Conservation (phyloP, 306 rosid species). For the Gastrolobium bilobum region DNA sequence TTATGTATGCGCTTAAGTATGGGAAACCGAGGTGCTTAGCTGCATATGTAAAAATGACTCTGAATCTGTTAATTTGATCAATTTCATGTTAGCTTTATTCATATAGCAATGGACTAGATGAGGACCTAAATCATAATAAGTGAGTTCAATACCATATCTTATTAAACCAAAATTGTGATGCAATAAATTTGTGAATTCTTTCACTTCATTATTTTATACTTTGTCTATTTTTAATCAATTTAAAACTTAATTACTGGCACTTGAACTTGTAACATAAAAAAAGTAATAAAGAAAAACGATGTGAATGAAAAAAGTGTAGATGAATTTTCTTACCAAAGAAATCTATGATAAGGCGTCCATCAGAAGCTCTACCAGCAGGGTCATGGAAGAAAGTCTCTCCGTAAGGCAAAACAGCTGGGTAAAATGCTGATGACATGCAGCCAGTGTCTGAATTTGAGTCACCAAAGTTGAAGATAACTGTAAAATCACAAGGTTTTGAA, state of each 20-base stretch:
- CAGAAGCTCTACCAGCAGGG: conserved; percentile 53
- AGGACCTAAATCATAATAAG: too few species aligned
- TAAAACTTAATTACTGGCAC: too few species aligned
- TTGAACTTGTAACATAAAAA: too few species aligned
- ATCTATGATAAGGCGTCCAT: conserved; percentile 56
- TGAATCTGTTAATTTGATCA: too few species aligned
- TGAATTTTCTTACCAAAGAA: conserved; percentile 47
- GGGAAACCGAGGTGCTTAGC: conserved; percentile 69
- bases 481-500: conserved; percentile 35
- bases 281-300: too few species aligned
- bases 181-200: too few species aligned
- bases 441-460: conserved; percentile 61
- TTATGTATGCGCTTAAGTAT: conserved; percentile 65
- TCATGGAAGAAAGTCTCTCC: conserved; percentile 56
- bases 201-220: too few species aligned
- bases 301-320: background rate
- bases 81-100: too few species aligned
- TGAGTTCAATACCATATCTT: too few species aligned
- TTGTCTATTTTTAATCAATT: too few species aligned
- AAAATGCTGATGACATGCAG: conserved; percentile 48
- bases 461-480: conserved; percentile 61
- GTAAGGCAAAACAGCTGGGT: conserved; percentile 9
- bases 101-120: too few species aligned
- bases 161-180: too few species aligned
- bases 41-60: conserved; percentile 44